These are phyloP conservation scores for Phytophthora nicotianae DNA, from an alignment of 352 stramenopile genomes.

Conservation along the genomic window DNA sequence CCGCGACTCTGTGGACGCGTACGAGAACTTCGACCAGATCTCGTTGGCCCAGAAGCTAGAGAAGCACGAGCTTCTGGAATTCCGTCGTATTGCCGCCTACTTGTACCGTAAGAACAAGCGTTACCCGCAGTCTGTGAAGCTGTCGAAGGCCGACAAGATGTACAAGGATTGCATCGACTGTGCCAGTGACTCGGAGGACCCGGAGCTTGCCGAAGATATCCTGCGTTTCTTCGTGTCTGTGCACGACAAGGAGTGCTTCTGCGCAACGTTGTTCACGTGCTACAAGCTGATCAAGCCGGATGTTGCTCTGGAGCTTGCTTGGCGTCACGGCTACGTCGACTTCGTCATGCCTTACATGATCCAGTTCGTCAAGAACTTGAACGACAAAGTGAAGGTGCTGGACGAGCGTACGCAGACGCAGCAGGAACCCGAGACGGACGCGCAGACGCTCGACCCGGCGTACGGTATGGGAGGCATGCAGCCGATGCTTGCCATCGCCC, in stretches of 20 bases:
- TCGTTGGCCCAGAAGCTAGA: slow-evolving; percentile 98
- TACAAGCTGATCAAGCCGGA: slow-evolving; percentile 99
- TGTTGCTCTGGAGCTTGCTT: slow-evolving; percentile 98
- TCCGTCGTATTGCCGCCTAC: slow-evolving; percentile 99
- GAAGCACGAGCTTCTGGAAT: slow-evolving; percentile 99
- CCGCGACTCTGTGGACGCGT: slow-evolving; percentile 97
- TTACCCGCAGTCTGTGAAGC: slow-evolving; percentile 96
- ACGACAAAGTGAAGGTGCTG: slow-evolving; percentile 94
- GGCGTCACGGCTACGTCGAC: slow-evolving; percentile 98
- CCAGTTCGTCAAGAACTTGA: slow-evolving; percentile 98
- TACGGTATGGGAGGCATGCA: slow-evolving; percentile 84
- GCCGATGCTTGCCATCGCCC: slow-evolving; percentile 81
- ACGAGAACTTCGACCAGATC: slow-evolving; percentile 99
- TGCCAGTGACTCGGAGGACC: slow-evolving; percentile 95
- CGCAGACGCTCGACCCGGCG: slow-evolving; percentile 57
- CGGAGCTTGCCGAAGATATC: slow-evolving; percentile 97
- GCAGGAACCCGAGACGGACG: slow-evolving; percentile 71
- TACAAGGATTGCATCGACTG: slow-evolving; percentile 99
- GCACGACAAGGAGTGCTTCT: slow-evolving; percentile 99
- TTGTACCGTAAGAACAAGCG: slow-evolving; percentile 99
- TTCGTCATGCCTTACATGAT: slow-evolving; percentile 99
- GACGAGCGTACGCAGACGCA: slow-evolving; percentile 89
- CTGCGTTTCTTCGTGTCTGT: slow-evolving; percentile 99
- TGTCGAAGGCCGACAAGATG: slow-evolving; percentile 99
- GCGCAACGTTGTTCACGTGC: slow-evolving; percentile 98